A percentile compares a stretch with the other conserved stretches of the same genome.
phyloP scores from a whole-genome alignment of 345 rosid species.

The Lepidium sativum region DNA sequence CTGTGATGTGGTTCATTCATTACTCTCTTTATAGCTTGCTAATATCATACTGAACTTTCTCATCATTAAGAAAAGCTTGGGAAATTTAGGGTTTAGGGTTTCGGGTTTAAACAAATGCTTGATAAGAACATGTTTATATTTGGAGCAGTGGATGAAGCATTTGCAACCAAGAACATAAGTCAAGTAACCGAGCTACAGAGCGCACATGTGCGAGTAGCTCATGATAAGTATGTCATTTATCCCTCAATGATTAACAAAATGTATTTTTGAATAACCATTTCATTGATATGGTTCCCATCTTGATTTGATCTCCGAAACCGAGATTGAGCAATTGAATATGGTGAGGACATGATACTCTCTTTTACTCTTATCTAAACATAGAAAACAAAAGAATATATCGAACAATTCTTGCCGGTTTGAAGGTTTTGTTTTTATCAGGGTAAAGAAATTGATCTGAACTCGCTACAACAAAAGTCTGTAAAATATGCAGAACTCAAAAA shows the following conservation, averaged over 20 bases:
- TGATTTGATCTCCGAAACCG: constrained; percentile 29
- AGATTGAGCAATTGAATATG: constrained; percentile 67
- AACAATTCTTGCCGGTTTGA: too few relatives aligned
- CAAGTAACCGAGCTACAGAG: constrained; percentile 47
- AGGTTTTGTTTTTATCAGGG: too few relatives aligned
- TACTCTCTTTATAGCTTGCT: background rate
- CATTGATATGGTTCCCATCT: constrained; percentile 13
- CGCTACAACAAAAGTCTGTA: constrained; percentile 39
- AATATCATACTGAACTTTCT: background rate
- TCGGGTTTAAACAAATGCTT: constrained; percentile 57
- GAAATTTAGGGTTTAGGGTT: constrained; percentile 51
- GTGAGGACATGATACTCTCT: constrained; percentile 32
- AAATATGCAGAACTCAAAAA: constrained; percentile 67
- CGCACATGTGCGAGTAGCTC: constrained; percentile 45
- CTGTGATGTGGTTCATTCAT: background rate
- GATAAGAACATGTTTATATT: constrained; percentile 54
- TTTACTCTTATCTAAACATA: background rate
- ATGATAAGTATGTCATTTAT: constrained; percentile 38
- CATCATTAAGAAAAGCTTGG: constrained; percentile 55
- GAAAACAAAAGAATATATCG: background rate
- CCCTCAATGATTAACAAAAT: background rate
- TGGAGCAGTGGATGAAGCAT: constrained; percentile 61
- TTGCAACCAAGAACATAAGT: constrained; percentile 35
- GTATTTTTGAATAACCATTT: background rate
- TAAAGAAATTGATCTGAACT: constrained; percentile 39